phyloP scores from a whole-genome alignment of 2,329 filamentous ascomycete genomes.

The Didymella exigua region DNA sequence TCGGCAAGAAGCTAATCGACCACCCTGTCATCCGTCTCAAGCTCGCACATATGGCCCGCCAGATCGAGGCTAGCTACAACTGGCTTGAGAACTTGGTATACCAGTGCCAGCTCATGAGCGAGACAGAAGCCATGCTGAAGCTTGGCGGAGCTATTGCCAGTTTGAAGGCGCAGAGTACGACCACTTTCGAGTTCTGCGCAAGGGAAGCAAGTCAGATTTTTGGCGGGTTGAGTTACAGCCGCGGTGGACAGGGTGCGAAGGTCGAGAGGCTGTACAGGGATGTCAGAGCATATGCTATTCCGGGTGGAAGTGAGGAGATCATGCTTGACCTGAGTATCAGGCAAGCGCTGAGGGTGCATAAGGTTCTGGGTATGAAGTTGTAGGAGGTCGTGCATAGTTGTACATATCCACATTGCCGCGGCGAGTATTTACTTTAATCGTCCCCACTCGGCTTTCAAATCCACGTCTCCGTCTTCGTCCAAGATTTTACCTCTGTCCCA shows the following conservation, averaged over 20 bases:
- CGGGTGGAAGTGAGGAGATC: slow-evolving; percentile 95
- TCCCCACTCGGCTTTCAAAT: slow-evolving; percentile 58
- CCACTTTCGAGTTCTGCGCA: slow-evolving; percentile 97
- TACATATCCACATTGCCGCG: neutral
- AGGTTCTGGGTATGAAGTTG: slow-evolving; percentile 94
- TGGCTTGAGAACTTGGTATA: slow-evolving; percentile 96
- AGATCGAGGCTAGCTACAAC: slow-evolving; percentile 95
- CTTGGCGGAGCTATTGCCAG: slow-evolving; percentile 92
- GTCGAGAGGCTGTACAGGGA: slow-evolving; percentile 94
- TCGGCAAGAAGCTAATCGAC: slow-evolving; percentile 94
- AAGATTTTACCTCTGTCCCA: slow-evolving; percentile 71
- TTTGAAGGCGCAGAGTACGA: slow-evolving; percentile 90
- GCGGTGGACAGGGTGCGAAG: slow-evolving; percentile 94
- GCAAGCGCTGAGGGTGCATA: slow-evolving; percentile 84
- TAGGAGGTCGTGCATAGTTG: slow-evolving; percentile 52
- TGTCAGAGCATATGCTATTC: slow-evolving; percentile 92
- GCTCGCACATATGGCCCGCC: slow-evolving; percentile 96
- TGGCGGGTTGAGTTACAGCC: slow-evolving; percentile 87
- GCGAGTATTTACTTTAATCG: slow-evolving; percentile 29
- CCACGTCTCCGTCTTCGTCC: slow-evolving; percentile 60
- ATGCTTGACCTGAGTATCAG: slow-evolving; percentile 97
- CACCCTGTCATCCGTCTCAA: slow-evolving; percentile 98
- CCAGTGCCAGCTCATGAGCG: slow-evolving; percentile 90
- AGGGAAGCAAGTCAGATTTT: slow-evolving; percentile 97
- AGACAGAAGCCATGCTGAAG: slow-evolving; percentile 94